Evolutionary conservation across 345 rosid genomes (phyloP), one percentile per base, ranked within the genome.

Genomic region (Gossypium longicalyx): DNA sequence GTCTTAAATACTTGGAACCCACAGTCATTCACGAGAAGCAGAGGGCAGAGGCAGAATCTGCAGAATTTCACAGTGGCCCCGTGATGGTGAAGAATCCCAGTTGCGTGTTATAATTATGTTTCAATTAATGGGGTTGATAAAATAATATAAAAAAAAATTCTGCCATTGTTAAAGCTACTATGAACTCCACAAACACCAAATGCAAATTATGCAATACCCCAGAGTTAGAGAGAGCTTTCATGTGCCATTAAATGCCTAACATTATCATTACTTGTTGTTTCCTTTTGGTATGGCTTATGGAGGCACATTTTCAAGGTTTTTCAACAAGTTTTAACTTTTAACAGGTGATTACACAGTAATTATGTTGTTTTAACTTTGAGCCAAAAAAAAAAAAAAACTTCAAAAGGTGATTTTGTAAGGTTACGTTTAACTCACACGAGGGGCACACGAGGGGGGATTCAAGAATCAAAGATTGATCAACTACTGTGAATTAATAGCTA

Each of bases 41-140:
- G 38, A 45, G 12, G 75, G 66, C 29, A 22, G 38, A 62, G n/a
- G 4, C 56, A 47, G 41, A 22, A 47, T 15, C 76, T 45, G 67
- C 75, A 72, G 44, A 52, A 45, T 58, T 72, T 59, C 76, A 58
- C 43, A 59, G 67, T 72, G 76, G 54, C 67, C 75, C 65, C 75
- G 67, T 72, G 64, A 71, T n/a, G 9, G 9, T 56, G 23, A 41
- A 43, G n/a, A 20, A 11, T 0, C 60, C 19, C 62, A 38, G 12
- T 15, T 12, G 64, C 34, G 51, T 19, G 52, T 19, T 43, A 71
- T 71, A 54, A 71, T 71, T 38, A 56, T 19, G 38, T 41, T 41
- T 54, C 62, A 70, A 69, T 56, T 56, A 71, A 71, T 71, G 74
- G 57, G 57, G 63, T 11, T 22, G 38, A 13, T 53, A 9, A 9